Evolutionary conservation across 208 protist species (phyloP).

Genomic region (Jaenimonas drosophilae): DNA sequence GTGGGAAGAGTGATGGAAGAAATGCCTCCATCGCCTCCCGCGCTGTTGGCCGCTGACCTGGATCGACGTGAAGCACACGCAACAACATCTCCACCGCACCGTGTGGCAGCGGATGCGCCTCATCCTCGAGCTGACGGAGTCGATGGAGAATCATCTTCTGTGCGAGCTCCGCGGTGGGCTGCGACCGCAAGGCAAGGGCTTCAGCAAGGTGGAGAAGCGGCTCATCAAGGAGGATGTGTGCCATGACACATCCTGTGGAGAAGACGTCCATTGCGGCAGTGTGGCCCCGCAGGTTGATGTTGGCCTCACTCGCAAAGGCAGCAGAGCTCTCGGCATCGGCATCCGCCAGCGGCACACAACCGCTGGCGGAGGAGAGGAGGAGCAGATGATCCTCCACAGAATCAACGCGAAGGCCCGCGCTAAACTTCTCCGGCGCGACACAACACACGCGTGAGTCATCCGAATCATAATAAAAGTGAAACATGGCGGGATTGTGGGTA

Average conservation of each 20-base stretch:
- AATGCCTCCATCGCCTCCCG: conserved; percentile 21
- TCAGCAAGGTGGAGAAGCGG: conserved; percentile 54
- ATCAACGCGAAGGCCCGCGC: conserved; percentile 10
- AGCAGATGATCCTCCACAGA: no score
- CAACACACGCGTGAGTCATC: conserved; percentile 73
- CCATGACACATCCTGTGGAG: conserved; percentile 59
- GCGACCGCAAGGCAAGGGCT: conserved; percentile 33
- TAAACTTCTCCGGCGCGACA: conserved; percentile 82
- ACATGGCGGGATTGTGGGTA: conserved; percentile 59
- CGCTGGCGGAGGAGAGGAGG: no score
- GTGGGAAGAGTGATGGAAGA: conserved; percentile 27
- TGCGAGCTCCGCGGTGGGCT: conserved; percentile 6
- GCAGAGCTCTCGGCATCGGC: background rate
- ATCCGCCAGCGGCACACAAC: background rate
- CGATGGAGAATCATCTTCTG: no score
- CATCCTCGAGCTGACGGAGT: no score
- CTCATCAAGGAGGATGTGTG: conserved; percentile 59
- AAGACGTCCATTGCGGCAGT: conserved; percentile 80
- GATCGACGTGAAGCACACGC: conserved; percentile 20
- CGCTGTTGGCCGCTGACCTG: conserved; percentile 28
- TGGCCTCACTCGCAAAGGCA: conserved; percentile 10
- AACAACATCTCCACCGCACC: no score
- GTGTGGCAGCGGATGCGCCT: no score
- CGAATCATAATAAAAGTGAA: conserved; percentile 86
- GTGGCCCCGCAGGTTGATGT: conserved; percentile 58